Evolutionary conservation across 2,329 filamentous ascomycete species (phyloP).

Genomic region (Paramyrothecium roridum): DNA sequence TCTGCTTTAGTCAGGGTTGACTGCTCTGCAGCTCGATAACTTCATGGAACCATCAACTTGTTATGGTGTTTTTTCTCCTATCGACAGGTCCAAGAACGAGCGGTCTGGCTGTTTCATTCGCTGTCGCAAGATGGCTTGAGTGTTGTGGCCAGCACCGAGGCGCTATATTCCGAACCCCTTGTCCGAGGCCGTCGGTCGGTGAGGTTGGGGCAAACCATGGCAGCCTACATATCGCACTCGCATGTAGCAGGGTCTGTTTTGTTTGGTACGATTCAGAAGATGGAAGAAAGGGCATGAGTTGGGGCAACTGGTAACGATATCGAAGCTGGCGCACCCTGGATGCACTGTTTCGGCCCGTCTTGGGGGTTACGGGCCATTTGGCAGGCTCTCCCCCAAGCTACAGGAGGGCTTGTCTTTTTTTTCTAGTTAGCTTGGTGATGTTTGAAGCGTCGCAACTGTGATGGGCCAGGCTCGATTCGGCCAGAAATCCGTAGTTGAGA

Average conservation of each 20-base stretch:
- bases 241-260: neutral
- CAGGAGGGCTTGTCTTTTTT: neutral
- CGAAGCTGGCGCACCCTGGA: no score
- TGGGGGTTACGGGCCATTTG: neutral
- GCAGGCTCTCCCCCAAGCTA: neutral
- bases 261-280: neutral
- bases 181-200: conserved; percentile 85
- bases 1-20: conserved; percentile 67
- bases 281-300: neutral
- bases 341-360: neutral
- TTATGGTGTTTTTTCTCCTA: conserved; percentile 85
- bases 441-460: no score
- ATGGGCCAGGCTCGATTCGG: no score
- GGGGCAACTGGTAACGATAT: no score
- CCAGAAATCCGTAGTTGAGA: no score
- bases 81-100: conserved; percentile 93
- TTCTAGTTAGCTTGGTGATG: neutral
- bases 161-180: conserved; percentile 89
- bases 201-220: conserved; percentile 92
- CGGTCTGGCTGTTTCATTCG: conserved; percentile 64
- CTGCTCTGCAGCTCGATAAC: conserved; percentile 81
- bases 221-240: conserved; percentile 59
- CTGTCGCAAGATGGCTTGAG: conserved; percentile 58
- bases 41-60: conserved; percentile 70
- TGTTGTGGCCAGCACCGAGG: conserved; percentile 58